Evolutionary conservation across 2,329 filamentous ascomycete species (phyloP), one percentile per base, ranked within the genome.

Genomic region (Lithohypha guttulata): DNA sequence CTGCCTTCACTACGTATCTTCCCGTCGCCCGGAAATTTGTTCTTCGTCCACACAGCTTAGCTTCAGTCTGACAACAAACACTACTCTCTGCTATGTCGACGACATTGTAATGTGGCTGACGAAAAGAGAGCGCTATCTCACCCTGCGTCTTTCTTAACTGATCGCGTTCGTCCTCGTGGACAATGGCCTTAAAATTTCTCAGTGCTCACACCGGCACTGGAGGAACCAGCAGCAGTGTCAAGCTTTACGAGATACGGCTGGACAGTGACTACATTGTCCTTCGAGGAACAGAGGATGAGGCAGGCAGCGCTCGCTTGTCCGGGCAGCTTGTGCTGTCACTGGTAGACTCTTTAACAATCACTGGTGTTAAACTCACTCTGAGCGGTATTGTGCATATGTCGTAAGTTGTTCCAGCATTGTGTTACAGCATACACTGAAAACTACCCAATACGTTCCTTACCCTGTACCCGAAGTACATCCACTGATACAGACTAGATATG

Each of bases 241-340:
- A 68, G 50, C 64, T 65, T 44, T 69, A 68, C 44, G 64, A 69
- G 53, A 67, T 68, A 47, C 60, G 83, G 37, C 71, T 87, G 44
- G 81, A 87, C 37, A 79, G 81, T 53, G 79, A 84, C 53, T 82
- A 87, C 42, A 75, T 89, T 43, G 78, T 89, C 20, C 80, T 91
- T 47, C 78, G 83, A 38, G 84, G 84, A 44, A 71, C 65, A 50
- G 78, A 84, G 41, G 70, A 81, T 56, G 84, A 89, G 55, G 81
- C 83, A 32, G 74, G 81, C 29, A 83, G 80, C 45, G 81, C 84
- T 52, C 62, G 83, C 39, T 63, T 91, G 49, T 82, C 79, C 54
- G 84, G 84, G 32, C 75, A 73, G 17, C 63, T 89, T 21, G 79
- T 87, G 23, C 66, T 89, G 23, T 87, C 82, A 54, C 66, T 89